A percentile compares a stretch with the other conserved stretches of the same genome.
Conservation (phyloP, 306 rosid species). For the Gleditsia sinensis region DNA sequence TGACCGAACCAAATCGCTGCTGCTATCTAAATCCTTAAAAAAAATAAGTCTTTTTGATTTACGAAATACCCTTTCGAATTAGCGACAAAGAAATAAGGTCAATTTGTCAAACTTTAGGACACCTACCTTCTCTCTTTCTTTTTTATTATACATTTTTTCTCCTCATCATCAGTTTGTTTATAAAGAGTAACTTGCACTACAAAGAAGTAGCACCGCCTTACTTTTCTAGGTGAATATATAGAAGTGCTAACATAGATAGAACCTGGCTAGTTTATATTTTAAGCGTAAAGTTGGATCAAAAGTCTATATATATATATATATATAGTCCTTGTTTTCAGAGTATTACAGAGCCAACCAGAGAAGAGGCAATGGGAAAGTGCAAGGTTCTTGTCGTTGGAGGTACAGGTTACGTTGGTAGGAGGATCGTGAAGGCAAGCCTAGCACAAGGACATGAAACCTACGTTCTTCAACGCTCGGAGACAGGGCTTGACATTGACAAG, state of each 20-base stretch:
- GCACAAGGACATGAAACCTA: conserved; percentile 67
- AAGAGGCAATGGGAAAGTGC: conserved; percentile 54
- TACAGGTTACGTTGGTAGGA: conserved; percentile 75
- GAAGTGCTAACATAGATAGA: neutral
- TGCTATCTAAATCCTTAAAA: too few relatives aligned
- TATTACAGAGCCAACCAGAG: neutral
- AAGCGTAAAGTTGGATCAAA: too few relatives aligned
- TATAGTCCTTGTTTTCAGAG: neutral
- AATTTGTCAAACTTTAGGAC: too few relatives aligned
- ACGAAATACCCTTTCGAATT: too few relatives aligned
- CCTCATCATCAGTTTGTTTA: too few relatives aligned
- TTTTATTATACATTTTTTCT: too few relatives aligned
- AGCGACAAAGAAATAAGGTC: too few relatives aligned
- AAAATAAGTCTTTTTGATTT: too few relatives aligned
- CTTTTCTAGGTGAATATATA: neutral
- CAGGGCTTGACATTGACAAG: conserved; percentile 75
- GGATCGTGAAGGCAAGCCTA: conserved; percentile 75
- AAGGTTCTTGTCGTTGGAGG: conserved; percentile 89
- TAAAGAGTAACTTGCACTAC: neutral
- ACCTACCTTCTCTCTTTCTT: too few relatives aligned
- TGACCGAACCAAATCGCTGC: too few relatives aligned
- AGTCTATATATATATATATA: too few relatives aligned
- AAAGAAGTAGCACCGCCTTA: neutral
- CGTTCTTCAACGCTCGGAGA: conserved; percentile 68
- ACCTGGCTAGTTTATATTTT: neutral